These are phyloP conservation scores for Cryptococcus hybrid DNA, from an alignment of 1,284 basidiomycete genomes.

Conservation along the genomic window DNA sequence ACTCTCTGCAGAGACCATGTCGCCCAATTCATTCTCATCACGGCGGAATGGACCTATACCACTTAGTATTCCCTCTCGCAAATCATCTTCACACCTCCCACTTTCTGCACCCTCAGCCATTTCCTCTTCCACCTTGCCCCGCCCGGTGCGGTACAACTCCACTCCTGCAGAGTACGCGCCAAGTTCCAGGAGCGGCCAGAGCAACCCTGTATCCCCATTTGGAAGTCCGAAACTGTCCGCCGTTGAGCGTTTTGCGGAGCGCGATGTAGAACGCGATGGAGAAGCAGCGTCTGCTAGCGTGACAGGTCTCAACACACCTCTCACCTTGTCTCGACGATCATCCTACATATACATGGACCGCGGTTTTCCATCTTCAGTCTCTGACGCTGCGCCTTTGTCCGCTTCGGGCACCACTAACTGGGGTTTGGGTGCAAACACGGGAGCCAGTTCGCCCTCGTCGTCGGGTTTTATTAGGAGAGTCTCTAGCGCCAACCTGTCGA, in stretches of 20 bases:
- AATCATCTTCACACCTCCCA: conserved; percentile 18
- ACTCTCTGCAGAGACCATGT: conserved; percentile 10
- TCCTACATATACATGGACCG: conserved; percentile 32
- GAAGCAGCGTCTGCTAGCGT: not conserved
- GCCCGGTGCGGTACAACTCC: conserved; percentile 3
- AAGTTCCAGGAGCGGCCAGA: conserved; percentile 1
- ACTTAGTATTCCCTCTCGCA: conserved; percentile 34
- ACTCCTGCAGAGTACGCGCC: conserved; percentile 3
- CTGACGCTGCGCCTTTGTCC: too few relatives aligned
- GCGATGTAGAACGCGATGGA: conserved; percentile 5
- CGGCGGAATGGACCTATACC: conserved; percentile 31
- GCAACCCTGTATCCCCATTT: conserved; percentile 29
- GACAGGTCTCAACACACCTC: conserved; percentile 12
- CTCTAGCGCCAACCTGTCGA: conserved; percentile 15
- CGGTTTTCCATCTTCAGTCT: too few relatives aligned
- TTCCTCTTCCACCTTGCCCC: conserved; percentile 2
- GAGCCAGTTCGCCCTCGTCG: not conserved
- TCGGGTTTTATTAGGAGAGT: conserved; percentile 8
- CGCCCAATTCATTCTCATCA: conserved; percentile 5
- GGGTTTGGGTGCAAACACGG: not conserved
- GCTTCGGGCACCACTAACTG: too few relatives aligned
- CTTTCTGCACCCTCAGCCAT: conserved; percentile 1
- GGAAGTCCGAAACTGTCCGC: conserved; percentile 19
- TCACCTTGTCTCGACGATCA: conserved; percentile 34
- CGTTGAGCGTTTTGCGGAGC: not conserved